Percentiles rank a stretch among this genome's conserved stretches.
These are phyloP conservation scores for Lachancea cidri DNA, from an alignment of 805 yeast genomes.

Conservation along the genomic window DNA sequence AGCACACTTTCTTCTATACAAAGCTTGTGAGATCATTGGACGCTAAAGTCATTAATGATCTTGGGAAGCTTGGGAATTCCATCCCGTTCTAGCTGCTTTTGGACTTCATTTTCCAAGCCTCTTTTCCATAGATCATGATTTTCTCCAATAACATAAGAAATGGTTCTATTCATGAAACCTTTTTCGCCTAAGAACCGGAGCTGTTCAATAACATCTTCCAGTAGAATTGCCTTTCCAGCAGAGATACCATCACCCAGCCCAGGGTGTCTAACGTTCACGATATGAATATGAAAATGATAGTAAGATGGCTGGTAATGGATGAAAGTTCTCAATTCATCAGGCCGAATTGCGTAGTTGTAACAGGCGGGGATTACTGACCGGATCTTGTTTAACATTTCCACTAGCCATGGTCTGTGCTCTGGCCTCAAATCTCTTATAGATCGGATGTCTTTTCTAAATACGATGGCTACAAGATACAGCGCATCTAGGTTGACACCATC, in stretches of 20 bases:
- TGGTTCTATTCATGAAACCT: conserved; percentile 53
- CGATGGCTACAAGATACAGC: conserved; percentile 74
- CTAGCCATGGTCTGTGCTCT: conserved; percentile 55
- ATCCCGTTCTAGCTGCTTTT: conserved; percentile 23
- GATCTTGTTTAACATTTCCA: conserved; percentile 42
- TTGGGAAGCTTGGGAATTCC: conserved; percentile 23
- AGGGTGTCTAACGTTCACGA: conserved; percentile 66
- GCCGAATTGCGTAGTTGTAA: conserved; percentile 40
- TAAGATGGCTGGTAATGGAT: conserved; percentile 95
- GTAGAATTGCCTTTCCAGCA: conserved; percentile 73
- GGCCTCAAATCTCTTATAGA: conserved; percentile 69
- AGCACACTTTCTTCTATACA: not conserved
- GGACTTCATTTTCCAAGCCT: conserved; percentile 28
- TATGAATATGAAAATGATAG: conserved; percentile 91
- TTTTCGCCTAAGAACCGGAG: conserved; percentile 47
- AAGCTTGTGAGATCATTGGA: not conserved
- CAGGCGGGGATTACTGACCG: conserved; percentile 41
- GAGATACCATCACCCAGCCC: conserved; percentile 65
- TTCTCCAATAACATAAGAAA: conserved; percentile 69
- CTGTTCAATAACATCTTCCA: conserved; percentile 78
- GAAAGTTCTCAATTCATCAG: conserved; percentile 65
- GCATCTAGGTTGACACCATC: conserved; percentile 66
- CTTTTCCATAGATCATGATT: conserved; percentile 67
- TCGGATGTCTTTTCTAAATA: conserved; percentile 59
- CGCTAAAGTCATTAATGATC: conserved; percentile 9